Base-by-base conservation (phyloP, 148 eudicot genomes). In the Vaccinium vitisidaea region DNA sequence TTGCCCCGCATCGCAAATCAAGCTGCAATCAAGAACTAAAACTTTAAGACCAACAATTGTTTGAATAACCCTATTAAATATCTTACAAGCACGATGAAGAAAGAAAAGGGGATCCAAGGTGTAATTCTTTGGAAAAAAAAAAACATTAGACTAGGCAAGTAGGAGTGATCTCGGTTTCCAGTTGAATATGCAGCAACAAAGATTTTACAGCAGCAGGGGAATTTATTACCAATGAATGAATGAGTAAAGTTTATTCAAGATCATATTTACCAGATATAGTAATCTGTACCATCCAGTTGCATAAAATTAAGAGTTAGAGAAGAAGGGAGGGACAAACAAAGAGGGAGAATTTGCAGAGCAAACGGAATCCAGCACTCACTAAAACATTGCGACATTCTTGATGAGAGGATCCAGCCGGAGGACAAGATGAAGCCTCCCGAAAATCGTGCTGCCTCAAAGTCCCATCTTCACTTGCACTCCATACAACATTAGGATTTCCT, bases 391-490 rank as follows among this genome's bases (percentile, higher is more conserved):
- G 96, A 88, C 99, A 97, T 90, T 97, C 98, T 87, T 88, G 97
- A 83, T 91, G 91, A 85, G 93, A 87, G 50, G 98, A 94, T 86
- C 98, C 93, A 86, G 92, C 92, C 73, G 95, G 94, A 81, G 98
- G 98, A 87, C 99, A 97, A 80, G 99, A 92, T 86, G 92, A 90
- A 86, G 90, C 90, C 90, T 97, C 99, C 80, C 99, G 94, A 56
- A 97, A 88, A 86, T 97, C 99, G 89, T 97, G 99, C 89, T 97
- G 99, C 88, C 99, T 93, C 88, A 97, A 81, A 25, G 99, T 97
- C 80, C 99, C 99, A 87, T 97, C 99, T 91, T 97, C 99, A 90
- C 99, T 97, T 84, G 99, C 99, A 92, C 99, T 97, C 99, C 99
- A 97, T 56, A 97, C 94, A 87, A 97, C 89, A 90, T 95, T 90